Conservation (phyloP, 371 early-diverging fungal species). For the Mucor irregularis region DNA sequence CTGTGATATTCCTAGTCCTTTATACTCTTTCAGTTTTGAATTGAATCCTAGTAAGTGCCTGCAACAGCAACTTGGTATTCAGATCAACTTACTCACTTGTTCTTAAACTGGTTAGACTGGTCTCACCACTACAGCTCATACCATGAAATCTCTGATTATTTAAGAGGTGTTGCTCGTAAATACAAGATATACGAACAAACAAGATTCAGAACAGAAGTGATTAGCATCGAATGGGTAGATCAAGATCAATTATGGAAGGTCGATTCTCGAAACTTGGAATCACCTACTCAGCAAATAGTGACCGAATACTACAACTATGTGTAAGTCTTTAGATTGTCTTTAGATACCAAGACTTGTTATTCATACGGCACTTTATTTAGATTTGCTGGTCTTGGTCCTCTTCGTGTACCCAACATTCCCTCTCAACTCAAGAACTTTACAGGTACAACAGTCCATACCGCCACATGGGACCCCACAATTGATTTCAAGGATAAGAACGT, state of each 20-base stretch:
- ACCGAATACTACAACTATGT: constrained; percentile 27
- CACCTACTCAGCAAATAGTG: constrained; percentile 3
- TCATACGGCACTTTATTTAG: background rate
- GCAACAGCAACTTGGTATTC: background rate
- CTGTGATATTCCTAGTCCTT: constrained; percentile 62
- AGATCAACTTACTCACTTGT: background rate
- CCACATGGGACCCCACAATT: constrained; percentile 48
- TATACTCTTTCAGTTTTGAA: constrained; percentile 54
- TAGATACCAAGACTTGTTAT: background rate
- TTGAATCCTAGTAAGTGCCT: constrained; percentile 43
- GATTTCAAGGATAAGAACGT: constrained; percentile 53
- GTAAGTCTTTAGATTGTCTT: constrained; percentile 14
- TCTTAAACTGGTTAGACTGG: constrained; percentile 45
- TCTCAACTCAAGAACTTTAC: constrained; percentile 47
- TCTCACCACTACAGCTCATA: constrained; percentile 39
- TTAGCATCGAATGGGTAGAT: constrained; percentile 10
- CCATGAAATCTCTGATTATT: constrained; percentile 54
- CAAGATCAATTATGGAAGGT: constrained; percentile 43
- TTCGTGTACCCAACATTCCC: constrained; percentile 56
- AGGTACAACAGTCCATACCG: constrained; percentile 52
- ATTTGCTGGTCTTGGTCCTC: constrained; percentile 32
- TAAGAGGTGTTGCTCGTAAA: constrained; percentile 46
- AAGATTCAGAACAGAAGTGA: constrained; percentile 49
- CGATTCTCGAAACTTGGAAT: constrained; percentile 38
- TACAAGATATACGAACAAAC: constrained; percentile 50